Base-by-base conservation (phyloP, 2,329 filamentous ascomycete species). In the Nemania sp. region DNA sequence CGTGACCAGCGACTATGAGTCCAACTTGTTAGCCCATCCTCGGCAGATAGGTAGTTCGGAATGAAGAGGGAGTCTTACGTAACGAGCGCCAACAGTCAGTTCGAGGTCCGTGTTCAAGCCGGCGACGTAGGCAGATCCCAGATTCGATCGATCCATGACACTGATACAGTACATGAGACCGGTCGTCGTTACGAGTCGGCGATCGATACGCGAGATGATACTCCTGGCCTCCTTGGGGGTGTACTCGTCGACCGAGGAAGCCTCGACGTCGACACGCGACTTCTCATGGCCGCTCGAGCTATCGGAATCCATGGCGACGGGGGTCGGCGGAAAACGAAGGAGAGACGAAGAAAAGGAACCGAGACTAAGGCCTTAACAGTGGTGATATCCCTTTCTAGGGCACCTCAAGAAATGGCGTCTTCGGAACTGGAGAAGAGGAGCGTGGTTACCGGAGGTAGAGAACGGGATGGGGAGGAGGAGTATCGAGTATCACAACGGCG, bases 81-180 rank as follows among this genome's bases (percentile, higher is more conserved):
- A 74, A 69, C 80, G 76, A 54, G 78, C 76, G 2, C 76, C 78
- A 2, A 77, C 29, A 1, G 45, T 61, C 5, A 86, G 73, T 5
- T 71, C 43, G 42, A 86, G 74, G 46, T 86, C 83, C 2, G 60
- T 67, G 15, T 70, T 69, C 81, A 86, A 84, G 57, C 83, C 90
- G 17, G 91, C 90, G 71, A 94, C 88, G 45, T 85, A 85, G 35
- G 90, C 90, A 21, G 85, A 80, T 20, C 84, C 85, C 71, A 93
- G 76, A 74, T 94, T 94, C 2, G 89, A 91, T 32, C 91, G 81
- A 71, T 95, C 91, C 87, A 93, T 90, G 60, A 94, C 77, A 64
- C 85, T 89, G 69, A 91, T 81, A 72, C 88, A 91, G 75, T 93
- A 93, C 77, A 92, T 83, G 65, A 82, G 68, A 32, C 87, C 87